These are phyloP conservation scores for Paramecium bursaria DNA, from an alignment of 73 alveolate species.

Conservation along the genomic window DNA sequence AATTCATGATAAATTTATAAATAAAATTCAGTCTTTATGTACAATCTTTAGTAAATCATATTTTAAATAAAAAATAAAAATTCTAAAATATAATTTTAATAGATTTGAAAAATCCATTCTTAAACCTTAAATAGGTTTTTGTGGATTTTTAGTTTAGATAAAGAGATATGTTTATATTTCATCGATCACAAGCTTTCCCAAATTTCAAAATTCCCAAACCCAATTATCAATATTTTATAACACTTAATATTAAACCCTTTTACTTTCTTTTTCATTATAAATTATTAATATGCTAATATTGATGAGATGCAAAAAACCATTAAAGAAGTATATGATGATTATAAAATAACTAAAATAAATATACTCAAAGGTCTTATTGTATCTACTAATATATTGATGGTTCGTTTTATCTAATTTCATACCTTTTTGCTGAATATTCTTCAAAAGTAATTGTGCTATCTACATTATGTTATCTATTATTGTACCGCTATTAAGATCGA, in stretches of 20 bases:
- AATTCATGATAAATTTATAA: neutral
- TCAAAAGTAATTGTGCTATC: slow-evolving; percentile 14
- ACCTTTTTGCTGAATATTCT: slow-evolving; percentile 30
- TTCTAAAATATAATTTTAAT: too few species aligned
- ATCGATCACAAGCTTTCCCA: too few species aligned
- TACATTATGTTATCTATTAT: neutral
- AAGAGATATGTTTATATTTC: too few species aligned
- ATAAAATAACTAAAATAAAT: neutral
- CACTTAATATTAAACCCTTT: too few species aligned
- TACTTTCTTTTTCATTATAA: too few species aligned
- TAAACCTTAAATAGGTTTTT: too few species aligned
- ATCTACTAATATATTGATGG: neutral
- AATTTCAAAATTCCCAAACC: too few species aligned
- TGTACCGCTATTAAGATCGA: slow-evolving; percentile 43
- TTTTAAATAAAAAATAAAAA: too few species aligned
- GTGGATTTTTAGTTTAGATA: too few species aligned
- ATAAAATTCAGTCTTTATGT: neutral
- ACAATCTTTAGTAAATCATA: neutral
- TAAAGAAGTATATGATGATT: neutral
- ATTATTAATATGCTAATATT: too few species aligned
- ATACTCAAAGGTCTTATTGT: neutral
- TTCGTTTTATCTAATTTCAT: slow-evolving; percentile 16
- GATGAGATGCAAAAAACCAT: neutral
- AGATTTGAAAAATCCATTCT: too few species aligned
- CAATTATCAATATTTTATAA: too few species aligned